phyloP scores from a whole-genome alignment of 139 green algal genomes.

The Chlorella sp. region DNA sequence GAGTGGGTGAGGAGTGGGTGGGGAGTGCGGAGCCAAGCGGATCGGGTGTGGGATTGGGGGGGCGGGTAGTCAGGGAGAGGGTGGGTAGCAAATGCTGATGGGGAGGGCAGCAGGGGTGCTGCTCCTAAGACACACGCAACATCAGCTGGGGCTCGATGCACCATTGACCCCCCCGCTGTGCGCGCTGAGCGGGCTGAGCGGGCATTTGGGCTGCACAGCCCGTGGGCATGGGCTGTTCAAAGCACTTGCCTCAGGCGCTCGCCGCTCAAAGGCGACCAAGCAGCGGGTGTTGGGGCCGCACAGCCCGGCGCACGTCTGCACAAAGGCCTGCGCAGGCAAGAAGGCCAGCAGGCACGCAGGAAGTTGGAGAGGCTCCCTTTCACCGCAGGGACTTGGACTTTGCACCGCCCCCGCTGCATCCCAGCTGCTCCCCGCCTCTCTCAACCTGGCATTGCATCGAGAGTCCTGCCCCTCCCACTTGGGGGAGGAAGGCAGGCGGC shows the following conservation, averaged over 20 bases:
- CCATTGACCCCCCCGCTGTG: not conserved
- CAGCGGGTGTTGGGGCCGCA: constrained; percentile 37
- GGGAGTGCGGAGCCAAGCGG: not conserved
- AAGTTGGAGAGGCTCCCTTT: too few relatives aligned
- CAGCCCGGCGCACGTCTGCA: constrained; percentile 49
- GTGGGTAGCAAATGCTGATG: too few relatives aligned
- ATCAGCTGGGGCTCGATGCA: not conserved
- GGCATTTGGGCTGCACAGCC: not conserved
- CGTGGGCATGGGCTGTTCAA: not conserved
- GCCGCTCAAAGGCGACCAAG: constrained; percentile 54
- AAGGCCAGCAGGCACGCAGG: too few relatives aligned
- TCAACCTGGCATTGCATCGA: too few relatives aligned
- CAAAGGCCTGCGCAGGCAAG: constrained; percentile 37
- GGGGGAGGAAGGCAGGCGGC: too few relatives aligned
- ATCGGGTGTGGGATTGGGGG: too few relatives aligned
- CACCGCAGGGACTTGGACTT: too few relatives aligned
- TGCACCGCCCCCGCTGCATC: not conserved
- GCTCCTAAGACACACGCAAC: too few relatives aligned
- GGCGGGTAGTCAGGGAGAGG: too few relatives aligned
- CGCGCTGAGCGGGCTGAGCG: not conserved
- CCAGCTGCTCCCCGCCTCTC: too few relatives aligned
- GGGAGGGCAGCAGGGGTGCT: too few relatives aligned
- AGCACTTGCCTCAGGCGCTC: constrained; percentile 31
- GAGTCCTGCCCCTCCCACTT: too few relatives aligned
- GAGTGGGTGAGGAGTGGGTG: not conserved